Base-by-base conservation (phyloP, 1,139 yeast genomes). In the Saccharomyces hybrid region DNA sequence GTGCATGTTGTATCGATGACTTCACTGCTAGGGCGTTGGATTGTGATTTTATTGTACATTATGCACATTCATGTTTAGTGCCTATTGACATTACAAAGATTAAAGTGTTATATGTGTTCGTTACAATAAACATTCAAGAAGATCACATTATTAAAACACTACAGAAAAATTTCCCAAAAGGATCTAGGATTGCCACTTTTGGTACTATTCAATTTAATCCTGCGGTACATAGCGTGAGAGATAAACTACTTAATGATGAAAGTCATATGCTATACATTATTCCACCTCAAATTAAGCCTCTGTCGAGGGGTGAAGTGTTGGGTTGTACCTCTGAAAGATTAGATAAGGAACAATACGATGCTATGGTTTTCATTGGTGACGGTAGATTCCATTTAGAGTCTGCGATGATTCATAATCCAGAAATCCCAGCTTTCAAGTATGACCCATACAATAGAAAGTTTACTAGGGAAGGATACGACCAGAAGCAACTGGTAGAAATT, bases 171-270 rank as follows among this genome's bases (percentile, higher is more conserved):
- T 88, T 93, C 62, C 75, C 77, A 1, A 72, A 73, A 27, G 83
- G 86, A 0, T 74, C 86, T 2, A 79, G 84, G 44, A 66, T 82
- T 47, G 96, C 97, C 0, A 77, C 89, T 9, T 95, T 93, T 65
- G 96, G 98, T 47, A 95, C 99, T 4, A 95, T 93, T 66, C 99
- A 93, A 70, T 93, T 93, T 74, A 95, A 95, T 67, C 97, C 97
- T 14, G 84, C 96, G 0, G 82, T 93, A 24, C 98, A 93, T 69
- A 82, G 88, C 53, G 79, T 90, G 19, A 81, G 82, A 61, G 81
- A 80, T 47, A 82, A 80, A 55, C 71, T 86, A 29, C 81, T 79
- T 50, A 72, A 71, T 52, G 79, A 78, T 28, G 72, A 69, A 42
- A 73, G 70, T 2, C 75, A 75, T 53, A 78, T 86, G 52, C 70